phyloP scores from a whole-genome alignment of 129 eudicot species.

The Erigeron canadensis region DNA sequence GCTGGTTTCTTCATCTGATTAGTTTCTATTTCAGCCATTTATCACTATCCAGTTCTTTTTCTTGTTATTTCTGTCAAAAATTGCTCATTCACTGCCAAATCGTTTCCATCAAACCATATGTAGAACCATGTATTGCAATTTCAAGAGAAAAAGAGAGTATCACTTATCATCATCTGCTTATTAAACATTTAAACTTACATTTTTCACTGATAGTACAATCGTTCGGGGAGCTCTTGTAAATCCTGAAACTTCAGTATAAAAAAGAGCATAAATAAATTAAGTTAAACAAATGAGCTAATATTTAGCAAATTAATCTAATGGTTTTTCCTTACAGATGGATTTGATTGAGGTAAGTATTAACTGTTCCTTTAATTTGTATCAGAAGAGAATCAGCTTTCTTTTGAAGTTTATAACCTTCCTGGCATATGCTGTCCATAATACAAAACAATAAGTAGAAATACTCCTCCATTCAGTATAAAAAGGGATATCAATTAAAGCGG shows the following conservation, averaged over 20 bases:
- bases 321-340: constrained; percentile 52
- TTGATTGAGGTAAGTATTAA: constrained; percentile 34
- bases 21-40: no score
- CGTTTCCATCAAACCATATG: background rate
- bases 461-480: constrained; percentile 12
- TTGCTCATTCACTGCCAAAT: background rate
- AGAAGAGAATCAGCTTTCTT: constrained; percentile 43
- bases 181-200: constrained; percentile 22
- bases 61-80: no score
- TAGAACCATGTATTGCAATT: constrained; percentile 12
- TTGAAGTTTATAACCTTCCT: constrained; percentile 35
- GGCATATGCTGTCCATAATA: constrained; percentile 57
- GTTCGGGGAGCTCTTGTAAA: constrained; percentile 32
- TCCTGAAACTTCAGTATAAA: constrained; percentile 41
- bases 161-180: background rate
- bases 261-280: constrained; percentile 17
- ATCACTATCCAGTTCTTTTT: no score
- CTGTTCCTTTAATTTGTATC: constrained; percentile 35
- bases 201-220: constrained; percentile 17
- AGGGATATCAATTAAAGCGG: background rate
- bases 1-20: no score
- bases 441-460: constrained; percentile 22
- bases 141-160: background rate
- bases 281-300: background rate
- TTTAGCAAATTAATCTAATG: background rate